Base-by-base conservation (phyloP, 805 yeast genomes). In the Schizosaccharomyces osmophilus region DNA sequence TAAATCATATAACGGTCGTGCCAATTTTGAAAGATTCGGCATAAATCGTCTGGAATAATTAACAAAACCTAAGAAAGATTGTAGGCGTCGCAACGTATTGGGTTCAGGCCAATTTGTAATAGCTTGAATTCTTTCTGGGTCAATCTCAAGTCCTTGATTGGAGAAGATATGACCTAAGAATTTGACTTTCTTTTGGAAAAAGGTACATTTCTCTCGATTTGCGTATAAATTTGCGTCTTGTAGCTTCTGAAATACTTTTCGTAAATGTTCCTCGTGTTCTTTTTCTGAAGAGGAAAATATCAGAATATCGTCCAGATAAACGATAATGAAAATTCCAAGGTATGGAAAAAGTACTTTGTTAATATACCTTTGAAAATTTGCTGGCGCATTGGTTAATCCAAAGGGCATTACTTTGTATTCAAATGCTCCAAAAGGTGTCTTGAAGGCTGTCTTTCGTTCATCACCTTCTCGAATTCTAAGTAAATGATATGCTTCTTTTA, bases 401-500 rank as follows among this genome's bases (percentile, higher is more conserved):
- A n/a, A n/a, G n/a, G n/a, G n/a, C n/a, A n/a, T n/a, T n/a, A n/a
- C n/a, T n/a, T n/a, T n/a, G n/a, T n/a, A n/a, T n/a, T n/a, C n/a
- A n/a, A n/a, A n/a, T n/a, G n/a, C 62, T 11, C 70, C 72, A 6
- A 22, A 6, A 2, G 39, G 62, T 0, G 69, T 63, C 4, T 29
- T 39, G 48, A 69, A 69, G 31, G 70, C 67, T 4, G 68, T 68
- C 36, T 68, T 65, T 13, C 43, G 13, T n/a, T 45, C 43, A n/a
- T 48, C 57, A 59, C 19, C 24, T n/a, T 41, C 41, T 61, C 6
- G 58, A 64, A 66, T 0, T 67, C 68, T 9, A 61, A 60, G 41
- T 55, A 4, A 31, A 31, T 31, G 5, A 31, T 31, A 2, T 31
- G 32, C 31, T 31, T 31, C 6, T 31, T 5, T 36, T 15, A 67